Percentiles rank a stretch among this genome's conserved stretches.
These are phyloP conservation scores for Coemansia sp. DNA, from an alignment of 192 early-diverging fungal species.

Conservation along the genomic window DNA sequence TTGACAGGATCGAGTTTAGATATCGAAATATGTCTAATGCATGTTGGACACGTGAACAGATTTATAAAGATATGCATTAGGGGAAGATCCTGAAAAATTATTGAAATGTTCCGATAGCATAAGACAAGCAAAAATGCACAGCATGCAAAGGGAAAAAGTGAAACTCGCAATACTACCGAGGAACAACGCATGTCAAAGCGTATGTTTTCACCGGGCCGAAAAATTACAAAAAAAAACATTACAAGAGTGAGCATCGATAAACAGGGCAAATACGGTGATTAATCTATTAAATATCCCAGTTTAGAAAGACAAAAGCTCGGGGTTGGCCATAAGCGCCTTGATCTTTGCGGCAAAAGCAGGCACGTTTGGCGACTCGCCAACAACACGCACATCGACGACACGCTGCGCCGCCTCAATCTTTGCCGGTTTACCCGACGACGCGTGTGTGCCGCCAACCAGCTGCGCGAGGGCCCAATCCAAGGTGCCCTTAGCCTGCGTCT, in stretches of 20 bases:
- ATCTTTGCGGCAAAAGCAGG: slow-evolving; percentile 25
- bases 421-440: not conserved
- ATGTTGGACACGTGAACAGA: too few relatives aligned
- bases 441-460: slow-evolving; percentile 25
- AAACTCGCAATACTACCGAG: too few relatives aligned
- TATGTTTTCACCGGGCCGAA: too few relatives aligned
- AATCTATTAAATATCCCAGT: not conserved
- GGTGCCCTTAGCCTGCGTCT: slow-evolving; percentile 16
- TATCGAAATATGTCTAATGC: too few relatives aligned
- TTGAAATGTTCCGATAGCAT: too few relatives aligned
- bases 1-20: too few relatives aligned
- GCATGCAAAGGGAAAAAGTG: too few relatives aligned
- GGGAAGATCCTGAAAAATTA: too few relatives aligned
- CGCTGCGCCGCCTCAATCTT: not conserved
- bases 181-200: too few relatives aligned
- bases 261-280: not conserved
- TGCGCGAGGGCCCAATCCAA: slow-evolving; percentile 32
- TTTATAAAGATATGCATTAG: too few relatives aligned
- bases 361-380: slow-evolving; percentile 29
- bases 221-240: not conserved
- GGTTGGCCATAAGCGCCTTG: slow-evolving; percentile 43
- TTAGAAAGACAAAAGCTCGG: slow-evolving; percentile 36
- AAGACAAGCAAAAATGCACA: too few relatives aligned
- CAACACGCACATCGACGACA: slow-evolving; percentile 28
- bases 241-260: not conserved